Conservation (phyloP, 1,139 yeast genomes). For the Waltiozyma sp. region DNA sequence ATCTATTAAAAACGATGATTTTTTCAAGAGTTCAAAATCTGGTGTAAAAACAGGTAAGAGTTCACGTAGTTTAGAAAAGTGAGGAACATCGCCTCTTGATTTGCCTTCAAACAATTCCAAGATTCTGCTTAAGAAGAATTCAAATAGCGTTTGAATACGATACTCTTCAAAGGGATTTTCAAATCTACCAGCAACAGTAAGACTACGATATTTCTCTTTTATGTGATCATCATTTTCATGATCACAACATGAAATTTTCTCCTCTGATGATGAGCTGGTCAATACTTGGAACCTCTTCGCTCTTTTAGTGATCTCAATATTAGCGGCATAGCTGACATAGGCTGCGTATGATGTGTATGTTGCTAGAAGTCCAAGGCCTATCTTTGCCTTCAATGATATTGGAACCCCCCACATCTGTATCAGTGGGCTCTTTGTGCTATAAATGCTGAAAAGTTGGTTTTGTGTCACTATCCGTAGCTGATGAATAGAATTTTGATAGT, state of each 20-base stretch:
- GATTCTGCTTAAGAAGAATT: conserved; percentile 62
- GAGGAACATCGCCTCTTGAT: conserved; percentile 61
- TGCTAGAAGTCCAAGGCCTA: conserved; percentile 35
- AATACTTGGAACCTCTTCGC: conserved; percentile 18
- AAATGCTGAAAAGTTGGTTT: too few species aligned
- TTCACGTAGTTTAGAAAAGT: conserved; percentile 35
- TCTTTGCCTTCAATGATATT: conserved; percentile 14
- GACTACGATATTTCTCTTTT: conserved; percentile 27
- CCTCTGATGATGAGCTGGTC: conserved; percentile 1
- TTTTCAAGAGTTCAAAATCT: conserved; percentile 28
- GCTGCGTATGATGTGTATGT: conserved; percentile 63
- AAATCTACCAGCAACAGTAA: conserved; percentile 66
- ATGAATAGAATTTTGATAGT: too few species aligned
- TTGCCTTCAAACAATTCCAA: conserved; percentile 54
- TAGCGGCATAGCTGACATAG: conserved; percentile 47
- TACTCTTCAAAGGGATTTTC: conserved; percentile 91
- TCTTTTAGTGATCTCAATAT: conserved; percentile 43
- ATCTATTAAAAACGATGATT: conserved; percentile 3
- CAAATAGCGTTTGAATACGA: conserved; percentile 80
- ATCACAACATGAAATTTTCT: conserved; percentile 19
- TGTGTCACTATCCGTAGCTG: background rate
- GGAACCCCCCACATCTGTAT: conserved; percentile 2
- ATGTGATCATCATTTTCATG: conserved; percentile 5
- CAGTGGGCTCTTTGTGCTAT: too few species aligned
- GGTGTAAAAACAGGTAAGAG: conserved; percentile 52